Base-by-base conservation (phyloP, 179 eudicot genomes). In the Pouteria campechiana region DNA sequence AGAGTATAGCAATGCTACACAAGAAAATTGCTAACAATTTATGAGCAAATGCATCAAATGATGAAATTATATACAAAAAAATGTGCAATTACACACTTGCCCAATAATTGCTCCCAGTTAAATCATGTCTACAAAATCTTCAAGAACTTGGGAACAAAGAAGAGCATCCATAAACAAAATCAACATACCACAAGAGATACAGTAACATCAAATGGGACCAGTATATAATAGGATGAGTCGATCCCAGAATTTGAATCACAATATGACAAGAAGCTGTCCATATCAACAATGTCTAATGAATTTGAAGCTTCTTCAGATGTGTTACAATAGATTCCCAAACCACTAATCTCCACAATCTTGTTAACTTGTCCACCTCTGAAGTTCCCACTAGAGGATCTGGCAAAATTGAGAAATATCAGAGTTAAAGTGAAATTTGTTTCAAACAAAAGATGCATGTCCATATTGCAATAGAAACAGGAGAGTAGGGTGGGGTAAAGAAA, bases 331-430 rank as follows among this genome's bases (percentile, higher is more conserved):
- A 90, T 64, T 54, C 81, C 84, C 59, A 90, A 68, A 41, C 76
- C 81, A 51, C 59, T 70, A 64, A 90, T 79, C 71, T 82, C 92
- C 48, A 79, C 73, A 60, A 63, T 41, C 71, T 90, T 90, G 71
- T 64, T 72, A 20, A 82, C 94, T 63, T 77, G 93, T 50, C 84
- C 72, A 38, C 76, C 66, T 67, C 68, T 76, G 50, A 68, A 49
- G 68, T 72, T 89, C 41, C 60, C 59, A 35, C 57, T 68, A 44
- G 60, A 60, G 27, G 72, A 52, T 53, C 76, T 61, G 71, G 60
- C 44, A 66, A 48, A 43, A 5, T 25, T 33, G 34, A 32, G 12
- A 32, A 15, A 30, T 28, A 32, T 11, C 24, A 27, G 28, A 45
- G 30, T 27, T 36, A 52, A 25, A 25, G 4, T n/a, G 24, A 15